These are phyloP conservation scores for Rhizoctonia solani DNA, from an alignment of 1,284 basidiomycete genomes.

Conservation along the genomic window DNA sequence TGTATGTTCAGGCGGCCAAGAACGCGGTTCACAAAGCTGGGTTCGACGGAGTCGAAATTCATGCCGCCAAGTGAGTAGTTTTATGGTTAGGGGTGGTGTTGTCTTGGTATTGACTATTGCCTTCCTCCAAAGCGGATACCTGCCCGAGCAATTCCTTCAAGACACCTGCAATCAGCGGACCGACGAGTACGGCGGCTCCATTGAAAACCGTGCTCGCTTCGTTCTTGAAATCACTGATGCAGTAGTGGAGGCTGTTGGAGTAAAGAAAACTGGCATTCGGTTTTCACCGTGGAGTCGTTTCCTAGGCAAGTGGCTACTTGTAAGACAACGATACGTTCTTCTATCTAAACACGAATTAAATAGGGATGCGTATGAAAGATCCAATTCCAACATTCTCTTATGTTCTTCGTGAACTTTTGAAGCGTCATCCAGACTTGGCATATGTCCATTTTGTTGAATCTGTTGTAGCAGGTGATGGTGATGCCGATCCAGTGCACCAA, in stretches of 20 bases:
- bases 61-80: constrained; percentile 45
- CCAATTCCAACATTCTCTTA: constrained; percentile 34
- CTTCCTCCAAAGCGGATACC: constrained; percentile 42
- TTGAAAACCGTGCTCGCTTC: constrained; percentile 52
- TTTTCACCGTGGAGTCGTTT: constrained; percentile 47
- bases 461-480: constrained; percentile 36
- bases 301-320: constrained; percentile 38
- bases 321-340: background rate
- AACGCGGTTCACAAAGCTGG: constrained; percentile 50
- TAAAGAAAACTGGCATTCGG: constrained; percentile 48
- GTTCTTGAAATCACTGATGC: constrained; percentile 48
- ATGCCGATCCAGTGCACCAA: constrained; percentile 41
- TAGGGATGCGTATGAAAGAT: constrained; percentile 29
- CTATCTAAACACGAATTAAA: background rate
- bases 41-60: constrained; percentile 55
- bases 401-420: background rate
- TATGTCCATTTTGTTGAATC: constrained; percentile 33
- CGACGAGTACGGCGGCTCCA: constrained; percentile 52
- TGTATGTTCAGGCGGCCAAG: constrained; percentile 48
- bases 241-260: constrained; percentile 48
- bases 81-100: constrained; percentile 26
- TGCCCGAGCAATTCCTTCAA: constrained; percentile 52
- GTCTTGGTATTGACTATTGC: background rate
- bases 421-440: constrained; percentile 2
- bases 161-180: constrained; percentile 50